Evolutionary conservation across 2,329 filamentous ascomycete genomes (phyloP).

Genomic region (Paramyrothecium roridum): DNA sequence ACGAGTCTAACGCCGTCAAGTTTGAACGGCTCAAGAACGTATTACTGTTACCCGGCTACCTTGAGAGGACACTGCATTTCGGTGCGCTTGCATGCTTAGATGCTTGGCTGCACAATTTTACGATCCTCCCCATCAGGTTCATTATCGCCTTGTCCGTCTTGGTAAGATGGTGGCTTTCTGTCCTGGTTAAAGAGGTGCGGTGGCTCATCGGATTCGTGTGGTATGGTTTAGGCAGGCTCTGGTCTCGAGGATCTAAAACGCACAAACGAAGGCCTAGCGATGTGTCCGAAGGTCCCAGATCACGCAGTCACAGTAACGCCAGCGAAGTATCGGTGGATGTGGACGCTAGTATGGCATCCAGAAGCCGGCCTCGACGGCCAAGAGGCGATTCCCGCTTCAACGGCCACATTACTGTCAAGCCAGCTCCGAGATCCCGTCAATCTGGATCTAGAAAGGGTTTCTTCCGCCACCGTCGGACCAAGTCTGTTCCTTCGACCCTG

Average conservation of each 20-base stretch:
- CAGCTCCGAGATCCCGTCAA: conserved; percentile 10
- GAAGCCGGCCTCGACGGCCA: conserved; percentile 7
- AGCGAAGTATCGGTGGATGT: conserved; percentile 18
- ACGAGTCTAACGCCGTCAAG: conserved; percentile 90
- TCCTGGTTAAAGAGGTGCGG: conserved; percentile 66
- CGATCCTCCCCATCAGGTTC: conserved; percentile 88
- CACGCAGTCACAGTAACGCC: conserved; percentile 34
- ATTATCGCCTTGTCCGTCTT: conserved; percentile 75
- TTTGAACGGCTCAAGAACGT: conserved; percentile 91
- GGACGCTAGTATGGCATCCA: conserved; percentile 5
- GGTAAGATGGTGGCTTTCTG: conserved; percentile 71
- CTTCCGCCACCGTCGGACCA: conserved; percentile 67
- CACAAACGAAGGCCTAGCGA: conserved; percentile 31
- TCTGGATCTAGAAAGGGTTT: conserved; percentile 26
- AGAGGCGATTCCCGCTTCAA: conserved; percentile 3
- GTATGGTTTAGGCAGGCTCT: conserved; percentile 74
- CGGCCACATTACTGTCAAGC: conserved; percentile 8
- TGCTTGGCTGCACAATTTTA: conserved; percentile 95
- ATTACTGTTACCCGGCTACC: conserved; percentile 71
- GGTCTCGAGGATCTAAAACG: conserved; percentile 54
- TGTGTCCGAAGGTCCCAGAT: conserved; percentile 33
- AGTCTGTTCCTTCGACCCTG: conserved; percentile 80
- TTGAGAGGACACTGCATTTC: conserved; percentile 85
- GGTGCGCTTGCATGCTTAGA: conserved; percentile 89
- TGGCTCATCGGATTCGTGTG: conserved; percentile 77